A percentile compares a stretch with the other conserved stretches of the same genome.
phyloP scores from a whole-genome alignment of 2,329 filamentous ascomycete species.

The Venturia asperata region DNA sequence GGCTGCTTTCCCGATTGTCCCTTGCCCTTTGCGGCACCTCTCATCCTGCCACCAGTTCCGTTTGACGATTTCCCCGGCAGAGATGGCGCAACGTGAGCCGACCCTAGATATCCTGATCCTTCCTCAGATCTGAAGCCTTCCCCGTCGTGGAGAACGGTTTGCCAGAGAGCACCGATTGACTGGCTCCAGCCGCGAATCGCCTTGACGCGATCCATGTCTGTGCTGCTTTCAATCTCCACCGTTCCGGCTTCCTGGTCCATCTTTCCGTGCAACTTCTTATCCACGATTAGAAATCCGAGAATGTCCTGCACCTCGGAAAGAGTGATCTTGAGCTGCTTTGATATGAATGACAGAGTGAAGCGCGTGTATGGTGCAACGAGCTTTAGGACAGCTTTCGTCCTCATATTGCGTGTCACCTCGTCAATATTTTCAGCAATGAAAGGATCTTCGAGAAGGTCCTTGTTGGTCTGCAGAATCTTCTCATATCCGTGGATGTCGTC shows the following conservation, averaged over 20 bases:
- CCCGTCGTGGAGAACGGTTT: constrained; percentile 66
- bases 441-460: constrained; percentile 79
- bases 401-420: constrained; percentile 96
- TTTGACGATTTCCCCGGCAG: constrained; percentile 22
- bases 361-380: constrained; percentile 91
- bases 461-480: constrained; percentile 75
- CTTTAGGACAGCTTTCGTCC: constrained; percentile 89
- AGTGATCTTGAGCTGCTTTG: constrained; percentile 77
- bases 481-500: constrained; percentile 93
- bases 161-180: constrained; percentile 63
- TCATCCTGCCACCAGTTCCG: constrained; percentile 28
- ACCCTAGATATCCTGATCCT: constrained; percentile 18
- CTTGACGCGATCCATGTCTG: constrained; percentile 65
- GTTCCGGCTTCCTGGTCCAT: constrained; percentile 84
- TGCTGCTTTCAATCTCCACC: constrained; percentile 68
- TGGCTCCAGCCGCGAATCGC: constrained; percentile 67
- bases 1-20: constrained; percentile 31
- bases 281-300: constrained; percentile 86
- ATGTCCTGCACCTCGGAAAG: constrained; percentile 89
- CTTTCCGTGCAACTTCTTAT: constrained; percentile 76
- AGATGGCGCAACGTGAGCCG: constrained; percentile 23
- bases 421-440: constrained; percentile 99
- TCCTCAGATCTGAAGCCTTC: constrained; percentile 59
- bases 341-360: constrained; percentile 83
- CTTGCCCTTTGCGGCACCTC: constrained; percentile 32